phyloP scores from a whole-genome alignment of 2,329 filamentous ascomycete species.

The Xylariaceae sp. region DNA sequence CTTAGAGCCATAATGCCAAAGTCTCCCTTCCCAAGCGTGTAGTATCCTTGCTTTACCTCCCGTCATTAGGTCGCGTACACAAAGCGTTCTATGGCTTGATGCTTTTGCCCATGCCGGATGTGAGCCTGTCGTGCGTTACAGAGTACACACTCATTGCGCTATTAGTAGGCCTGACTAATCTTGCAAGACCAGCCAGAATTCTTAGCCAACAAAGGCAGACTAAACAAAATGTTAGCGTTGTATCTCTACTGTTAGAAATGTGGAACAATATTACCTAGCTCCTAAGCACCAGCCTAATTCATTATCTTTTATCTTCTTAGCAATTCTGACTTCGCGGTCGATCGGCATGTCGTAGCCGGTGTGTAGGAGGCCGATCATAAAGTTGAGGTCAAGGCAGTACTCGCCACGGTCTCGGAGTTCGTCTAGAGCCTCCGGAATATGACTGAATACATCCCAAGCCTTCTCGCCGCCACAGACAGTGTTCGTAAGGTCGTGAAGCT shows the following conservation, averaged over 20 bases:
- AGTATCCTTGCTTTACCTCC: constrained; percentile 13
- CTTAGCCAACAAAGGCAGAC: constrained; percentile 81
- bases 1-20: constrained; percentile 8
- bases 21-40: constrained; percentile 8
- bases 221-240: constrained; percentile 52
- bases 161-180: constrained; percentile 73
- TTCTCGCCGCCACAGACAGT: constrained; percentile 82
- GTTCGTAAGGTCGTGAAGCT: constrained; percentile 83
- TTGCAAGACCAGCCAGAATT: constrained; percentile 91
- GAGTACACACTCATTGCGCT: background rate
- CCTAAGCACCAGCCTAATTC: constrained; percentile 98
- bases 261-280: constrained; percentile 69
- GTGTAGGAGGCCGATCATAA: constrained; percentile 91
- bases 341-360: constrained; percentile 98
- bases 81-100: constrained; percentile 17
- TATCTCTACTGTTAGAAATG: background rate
- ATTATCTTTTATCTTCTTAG: constrained; percentile 98
- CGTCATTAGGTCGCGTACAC: constrained; percentile 25
- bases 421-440: constrained; percentile 76
- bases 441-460: constrained; percentile 80
- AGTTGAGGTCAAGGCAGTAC: constrained; percentile 93
- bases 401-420: constrained; percentile 85
- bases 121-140: background rate
- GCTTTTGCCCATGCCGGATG: constrained; percentile 1
- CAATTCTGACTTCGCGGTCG: constrained; percentile 93